Evolutionary conservation across 371 early-diverging fungal genomes (phyloP), one percentile per base, ranked within the genome.

Genomic region (Circinella umbellata): DNA sequence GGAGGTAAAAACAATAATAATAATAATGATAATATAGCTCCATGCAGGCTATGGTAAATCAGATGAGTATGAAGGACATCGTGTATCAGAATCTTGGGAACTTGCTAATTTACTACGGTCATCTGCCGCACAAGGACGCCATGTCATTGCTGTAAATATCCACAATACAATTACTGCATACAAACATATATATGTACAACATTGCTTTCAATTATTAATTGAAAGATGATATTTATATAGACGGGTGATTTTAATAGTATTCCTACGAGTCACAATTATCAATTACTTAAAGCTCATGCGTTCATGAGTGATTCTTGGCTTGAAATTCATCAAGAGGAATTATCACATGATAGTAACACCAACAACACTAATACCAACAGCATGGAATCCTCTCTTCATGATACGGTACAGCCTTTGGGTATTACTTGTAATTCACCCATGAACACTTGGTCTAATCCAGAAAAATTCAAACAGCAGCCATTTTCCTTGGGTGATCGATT

Each of bases 41-140:
- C 89, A 88, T 73, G 90, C 90, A 13, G 78, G 80, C 1, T 90
- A 90, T 71, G 82, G 82, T 27, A 60, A 69, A 4, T 68, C 61
- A 3, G 84, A 87, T 63, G 72, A 71, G n/a, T 86, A 89, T 57
- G 75, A 83, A 37, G 87, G 81, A 0, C 86, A 83, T 67, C 79
- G 88, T n/a, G 69, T 88, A 15, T 76, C 87, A 7, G 86, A 90
- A 68, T 86, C 82, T 6, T 90, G 89, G 90, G 89, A 90, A 57
- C 71, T 87, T 47, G 78, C 85, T 0, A 69, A 73, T 9, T 55
- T 81, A 36, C 39, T 90, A 20, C 81, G 84, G 53, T 54, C 68
- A 10, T 81, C 89, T 1, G 75, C 76, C 3, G 77, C 81, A 15
- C 81, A 85, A 54, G 86, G 88, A 1, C 72, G 84, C 67, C 87